Percentiles rank a stretch among this genome's conserved stretches.
Evolutionary conservation across 2,329 filamentous ascomycete species (phyloP).

Genomic region (Endocalyx cinctus): DNA sequence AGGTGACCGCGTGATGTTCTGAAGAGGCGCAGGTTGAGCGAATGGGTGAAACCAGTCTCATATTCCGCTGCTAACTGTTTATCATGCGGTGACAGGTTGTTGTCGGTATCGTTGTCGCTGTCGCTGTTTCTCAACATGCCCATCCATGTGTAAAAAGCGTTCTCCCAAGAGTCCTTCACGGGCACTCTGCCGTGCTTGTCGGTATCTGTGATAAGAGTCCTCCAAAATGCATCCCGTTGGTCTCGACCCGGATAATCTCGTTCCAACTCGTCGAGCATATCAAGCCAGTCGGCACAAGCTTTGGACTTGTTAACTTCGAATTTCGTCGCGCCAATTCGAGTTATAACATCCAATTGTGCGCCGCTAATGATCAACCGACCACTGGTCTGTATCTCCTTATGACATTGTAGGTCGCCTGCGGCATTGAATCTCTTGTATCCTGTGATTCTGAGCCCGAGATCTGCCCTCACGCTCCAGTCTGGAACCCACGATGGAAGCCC

Average conservation of each 20-base stretch:
- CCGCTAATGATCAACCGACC: constrained; percentile 6
- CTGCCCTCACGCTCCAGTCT: constrained; percentile 15
- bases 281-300: constrained; percentile 11
- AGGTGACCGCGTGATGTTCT: constrained; percentile 12
- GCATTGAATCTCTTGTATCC: constrained; percentile 13
- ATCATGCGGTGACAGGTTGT: constrained; percentile 5
- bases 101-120: too few species aligned
- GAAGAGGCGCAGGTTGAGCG: constrained; percentile 14
- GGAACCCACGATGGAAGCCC: constrained; percentile 14
- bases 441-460: constrained; percentile 15
- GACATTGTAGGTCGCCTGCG: constrained; percentile 10
- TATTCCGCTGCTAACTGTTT: constrained; percentile 8
- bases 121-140: too few species aligned
- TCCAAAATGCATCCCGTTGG: constrained; percentile 15
- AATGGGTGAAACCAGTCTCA: constrained; percentile 17
- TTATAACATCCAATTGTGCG: constrained; percentile 13
- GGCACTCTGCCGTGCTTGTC: constrained; percentile 9
- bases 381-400: constrained; percentile 4
- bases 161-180: constrained; percentile 10
- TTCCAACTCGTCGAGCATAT: constrained; percentile 10
- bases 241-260: constrained; percentile 10
- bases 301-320: constrained; percentile 9
- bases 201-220: constrained; percentile 14
- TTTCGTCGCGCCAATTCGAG: constrained; percentile 13
- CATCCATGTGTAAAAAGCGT: constrained; percentile 15